Base-by-base conservation (phyloP, 352 stramenopile genomes). In the Pythium folliculosum region DNA sequence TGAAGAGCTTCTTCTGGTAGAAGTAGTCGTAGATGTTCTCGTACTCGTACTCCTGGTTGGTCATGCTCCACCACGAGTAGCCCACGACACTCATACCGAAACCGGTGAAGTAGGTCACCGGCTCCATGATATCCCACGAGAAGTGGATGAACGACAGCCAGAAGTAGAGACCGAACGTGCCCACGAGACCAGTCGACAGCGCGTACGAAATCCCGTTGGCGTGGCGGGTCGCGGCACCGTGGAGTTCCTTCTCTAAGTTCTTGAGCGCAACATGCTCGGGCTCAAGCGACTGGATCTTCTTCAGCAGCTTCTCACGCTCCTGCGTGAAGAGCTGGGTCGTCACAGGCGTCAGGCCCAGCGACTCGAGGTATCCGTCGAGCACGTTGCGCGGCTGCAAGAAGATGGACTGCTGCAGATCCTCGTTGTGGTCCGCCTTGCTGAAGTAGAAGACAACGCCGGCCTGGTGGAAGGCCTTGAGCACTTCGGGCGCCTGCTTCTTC, bases 41-140 rank as follows among this genome's bases (percentile, higher is more conserved):
- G 63, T 95, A 96, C 72, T 94, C 86, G 73, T 95, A 95, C 76
- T 96, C 86, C 55, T 86, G 82, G 71, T 91, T 92, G 27, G 86
- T 94, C 50, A 90, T 40, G 48, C 82, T 93, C 88, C 88, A 96
- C 88, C 86, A 95, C 52, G 78, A 67, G 70, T 94, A 95, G 17
- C 81, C 81, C 19, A 94, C 60, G 55, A 96, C 81, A 22, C 76
- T 88, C 54, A 92, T 76, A 35, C 83, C 86, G 60, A 93, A 94
- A 32, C 87, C 88, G 13, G 85, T 94, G 63, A 95, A 94, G 74
- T 96, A 96, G 67, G 86, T 96, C 66, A 96, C 86, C 0, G 88
- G 88, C 66, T 96, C 88, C 88, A 96, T 96, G 60, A 95, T 96
- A 65, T 95, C 86, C 88, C 86, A 96, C 52, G 86, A 94, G 59